Evolutionary conservation across 768 basidiomycete species (phyloP).

Genomic region (Lactarius quietus): DNA sequence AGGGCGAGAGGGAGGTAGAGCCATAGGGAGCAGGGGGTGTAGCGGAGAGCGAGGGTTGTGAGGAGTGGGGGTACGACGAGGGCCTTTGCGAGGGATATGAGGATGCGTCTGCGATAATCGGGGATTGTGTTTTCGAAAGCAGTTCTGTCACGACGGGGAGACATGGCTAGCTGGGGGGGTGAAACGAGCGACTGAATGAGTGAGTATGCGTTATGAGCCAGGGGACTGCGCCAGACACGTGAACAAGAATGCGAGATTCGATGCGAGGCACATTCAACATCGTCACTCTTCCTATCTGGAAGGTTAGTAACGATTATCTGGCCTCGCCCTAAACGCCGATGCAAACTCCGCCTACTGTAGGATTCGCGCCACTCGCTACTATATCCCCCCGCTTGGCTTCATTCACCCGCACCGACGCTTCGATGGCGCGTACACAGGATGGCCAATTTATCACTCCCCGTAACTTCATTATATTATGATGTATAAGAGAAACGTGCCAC

Average conservation of each 20-base stretch:
- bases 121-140: conserved; percentile 23
- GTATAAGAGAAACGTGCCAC: too few relatives aligned
- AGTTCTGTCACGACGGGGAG: conserved; percentile 16
- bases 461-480: neutral
- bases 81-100: conserved; percentile 16
- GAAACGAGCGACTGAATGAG: neutral
- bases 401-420: neutral
- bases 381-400: neutral
- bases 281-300: too few relatives aligned
- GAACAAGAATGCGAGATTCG: neutral
- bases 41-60: conserved; percentile 13
- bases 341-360: neutral
- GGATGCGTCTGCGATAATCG: conserved; percentile 25
- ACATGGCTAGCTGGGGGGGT: conserved; percentile 7
- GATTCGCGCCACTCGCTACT: too few relatives aligned
- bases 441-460: neutral
- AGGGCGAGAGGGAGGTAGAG: conserved; percentile 2
- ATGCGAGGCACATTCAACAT: neutral
- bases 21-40: conserved; percentile 2
- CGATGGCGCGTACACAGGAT: neutral
- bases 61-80: conserved; percentile 19
- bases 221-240: too few relatives aligned
- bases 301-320: neutral
- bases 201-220: neutral
- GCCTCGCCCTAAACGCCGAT: neutral